Evolutionary conservation across 2,329 filamentous ascomycete genomes (phyloP).

Genomic region (Alternaria brassicae): DNA sequence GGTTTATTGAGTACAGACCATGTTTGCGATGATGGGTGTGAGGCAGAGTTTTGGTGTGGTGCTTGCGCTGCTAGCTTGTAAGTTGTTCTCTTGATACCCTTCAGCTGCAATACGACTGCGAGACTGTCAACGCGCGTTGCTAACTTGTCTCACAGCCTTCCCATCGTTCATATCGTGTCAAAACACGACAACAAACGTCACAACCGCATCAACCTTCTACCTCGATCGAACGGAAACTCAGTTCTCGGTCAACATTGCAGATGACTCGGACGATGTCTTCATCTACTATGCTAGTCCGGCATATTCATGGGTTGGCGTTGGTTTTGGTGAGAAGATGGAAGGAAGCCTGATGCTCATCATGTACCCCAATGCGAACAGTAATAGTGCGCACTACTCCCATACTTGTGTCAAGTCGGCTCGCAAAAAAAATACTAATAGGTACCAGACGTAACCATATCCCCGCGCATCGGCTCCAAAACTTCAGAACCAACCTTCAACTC

Average conservation of each 20-base stretch:
- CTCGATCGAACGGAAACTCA: constrained; percentile 42
- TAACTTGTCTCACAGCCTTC: constrained; percentile 22
- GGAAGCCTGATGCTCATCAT: constrained; percentile 55
- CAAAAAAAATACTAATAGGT: constrained; percentile 8
- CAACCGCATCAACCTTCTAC: constrained; percentile 44
- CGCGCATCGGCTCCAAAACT: constrained; percentile 45
- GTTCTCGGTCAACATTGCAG: constrained; percentile 46
- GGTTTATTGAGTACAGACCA: background rate
- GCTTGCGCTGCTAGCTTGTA: constrained; percentile 21
- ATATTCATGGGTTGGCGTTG: constrained; percentile 55
- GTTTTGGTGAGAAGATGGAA: constrained; percentile 54
- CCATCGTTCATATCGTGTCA: constrained; percentile 24
- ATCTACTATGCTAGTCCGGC: constrained; percentile 46
- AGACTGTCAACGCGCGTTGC: background rate
- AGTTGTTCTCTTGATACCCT: background rate
- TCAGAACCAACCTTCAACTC: constrained; percentile 47
- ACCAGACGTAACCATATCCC: constrained; percentile 48
- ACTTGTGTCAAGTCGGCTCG: background rate
- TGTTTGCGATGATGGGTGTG: constrained; percentile 6
- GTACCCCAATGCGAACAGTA: constrained; percentile 48
- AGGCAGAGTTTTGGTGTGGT: constrained; percentile 9
- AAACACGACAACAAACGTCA: constrained; percentile 15
- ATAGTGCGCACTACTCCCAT: constrained; percentile 34
- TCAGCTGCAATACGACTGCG: background rate
- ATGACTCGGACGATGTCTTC: constrained; percentile 44